These are phyloP conservation scores for Plectosphaerella sp. DNA, from an alignment of 2,329 filamentous ascomycete genomes.

Conservation along the genomic window DNA sequence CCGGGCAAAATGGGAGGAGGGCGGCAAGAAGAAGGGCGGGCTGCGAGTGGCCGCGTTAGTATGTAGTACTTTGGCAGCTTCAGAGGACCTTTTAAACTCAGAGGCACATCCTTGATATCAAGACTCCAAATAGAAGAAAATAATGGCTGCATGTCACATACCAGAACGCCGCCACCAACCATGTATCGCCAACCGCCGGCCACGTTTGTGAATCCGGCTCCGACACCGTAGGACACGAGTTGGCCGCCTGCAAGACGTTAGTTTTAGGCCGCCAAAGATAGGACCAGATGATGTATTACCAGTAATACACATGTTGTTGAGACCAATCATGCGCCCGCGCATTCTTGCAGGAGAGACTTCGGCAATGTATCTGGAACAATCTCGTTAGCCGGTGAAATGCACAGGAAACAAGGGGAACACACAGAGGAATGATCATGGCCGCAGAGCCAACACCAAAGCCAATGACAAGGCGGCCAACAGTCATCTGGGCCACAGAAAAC, in stretches of 20 bases:
- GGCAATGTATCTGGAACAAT: slow-evolving; percentile 33
- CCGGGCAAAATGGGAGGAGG: slow-evolving; percentile 41
- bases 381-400: background rate
- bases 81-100: too few species aligned
- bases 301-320: slow-evolving; percentile 43
- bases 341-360: slow-evolving; percentile 45
- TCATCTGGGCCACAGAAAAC: slow-evolving; percentile 13
- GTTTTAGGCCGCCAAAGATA: too few species aligned
- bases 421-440: slow-evolving; percentile 37
- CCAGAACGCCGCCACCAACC: slow-evolving; percentile 39
- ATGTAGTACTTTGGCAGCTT: too few species aligned
- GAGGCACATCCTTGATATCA: too few species aligned
- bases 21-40: slow-evolving; percentile 38
- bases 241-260: slow-evolving; percentile 26
- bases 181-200: slow-evolving; percentile 45
- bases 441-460: slow-evolving; percentile 44
- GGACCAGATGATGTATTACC: background rate
- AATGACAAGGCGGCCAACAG: slow-evolving; percentile 30
- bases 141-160: too few species aligned
- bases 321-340: slow-evolving; percentile 41
- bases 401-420: slow-evolving; percentile 3
- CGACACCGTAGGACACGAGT: slow-evolving; percentile 34
- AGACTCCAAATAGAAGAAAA: too few species aligned
- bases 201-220: slow-evolving; percentile 32
- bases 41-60: too few species aligned